Percentiles rank a stretch among this genome's conserved stretches.
These are phyloP conservation scores for Papiliotrema terrestris DNA, from an alignment of 1,284 basidiomycete genomes.

Conservation along the genomic window DNA sequence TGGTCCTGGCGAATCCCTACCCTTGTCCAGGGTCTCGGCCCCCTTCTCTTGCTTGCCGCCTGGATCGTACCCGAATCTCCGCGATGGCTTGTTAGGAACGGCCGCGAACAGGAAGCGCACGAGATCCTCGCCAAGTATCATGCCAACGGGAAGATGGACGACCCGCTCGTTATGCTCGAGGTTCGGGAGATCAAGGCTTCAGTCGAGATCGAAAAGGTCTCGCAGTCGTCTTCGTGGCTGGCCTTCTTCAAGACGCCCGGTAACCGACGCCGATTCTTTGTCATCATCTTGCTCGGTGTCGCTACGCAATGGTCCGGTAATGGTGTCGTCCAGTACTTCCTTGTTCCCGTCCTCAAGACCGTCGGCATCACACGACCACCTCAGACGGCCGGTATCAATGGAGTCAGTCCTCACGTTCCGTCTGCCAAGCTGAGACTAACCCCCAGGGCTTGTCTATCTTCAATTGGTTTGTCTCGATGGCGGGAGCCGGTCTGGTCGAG, in stretches of 20 bases:
- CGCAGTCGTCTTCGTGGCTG: conserved; percentile 14
- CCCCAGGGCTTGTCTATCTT: conserved; percentile 51
- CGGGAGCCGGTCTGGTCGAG: conserved; percentile 36
- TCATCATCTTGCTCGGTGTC: conserved; percentile 19
- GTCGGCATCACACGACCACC: conserved; percentile 57
- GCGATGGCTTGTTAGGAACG: conserved; percentile 61
- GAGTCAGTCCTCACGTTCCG: conserved; percentile 52
- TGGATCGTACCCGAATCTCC: conserved; percentile 65
- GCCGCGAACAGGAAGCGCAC: conserved; percentile 55
- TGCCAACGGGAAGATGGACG: conserved; percentile 45
- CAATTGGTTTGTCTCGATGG: conserved; percentile 30
- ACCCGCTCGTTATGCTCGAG: conserved; percentile 46
- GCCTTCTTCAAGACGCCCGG: conserved; percentile 16
- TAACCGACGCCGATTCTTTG: conserved; percentile 21
- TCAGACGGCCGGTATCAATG: conserved; percentile 59
- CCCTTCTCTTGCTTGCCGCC: conserved; percentile 42
- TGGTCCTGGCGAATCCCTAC: conserved; percentile 56
- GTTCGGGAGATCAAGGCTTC: conserved; percentile 45
- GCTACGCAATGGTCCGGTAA: conserved; percentile 37
- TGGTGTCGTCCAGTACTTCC: conserved; percentile 63
- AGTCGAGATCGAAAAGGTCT: conserved; percentile 37
- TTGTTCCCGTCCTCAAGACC: conserved; percentile 64
- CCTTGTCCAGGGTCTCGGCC: conserved; percentile 62
- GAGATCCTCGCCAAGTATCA: conserved; percentile 61
- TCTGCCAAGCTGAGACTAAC: background rate